A percentile compares a stretch with the other conserved stretches of the same genome.
phyloP scores from a whole-genome alignment of 83 land plant genomes.

The Picea mariana region DNA sequence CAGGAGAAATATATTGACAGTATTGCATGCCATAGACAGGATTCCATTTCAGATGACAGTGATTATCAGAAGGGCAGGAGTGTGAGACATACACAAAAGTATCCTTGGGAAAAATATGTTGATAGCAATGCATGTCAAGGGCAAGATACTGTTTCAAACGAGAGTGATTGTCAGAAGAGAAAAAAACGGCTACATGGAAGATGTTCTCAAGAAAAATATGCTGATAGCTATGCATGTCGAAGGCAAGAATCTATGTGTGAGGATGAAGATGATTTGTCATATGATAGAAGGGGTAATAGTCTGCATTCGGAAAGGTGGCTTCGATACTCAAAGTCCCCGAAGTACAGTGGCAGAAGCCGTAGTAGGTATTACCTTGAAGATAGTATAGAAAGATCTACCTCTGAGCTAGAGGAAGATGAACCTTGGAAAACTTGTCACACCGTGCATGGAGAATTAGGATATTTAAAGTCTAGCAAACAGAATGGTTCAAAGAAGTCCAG shows the following conservation, averaged over 20 bases:
- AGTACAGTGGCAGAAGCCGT: not conserved
- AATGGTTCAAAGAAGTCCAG: not conserved
- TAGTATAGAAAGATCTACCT: constrained; percentile 11
- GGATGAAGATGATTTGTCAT: constrained; percentile 8
- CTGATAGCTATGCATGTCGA: not conserved
- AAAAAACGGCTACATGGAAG: not conserved
- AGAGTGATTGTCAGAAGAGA: constrained; percentile 13
- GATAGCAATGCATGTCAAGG: constrained; percentile 13
- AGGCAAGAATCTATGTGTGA: not conserved
- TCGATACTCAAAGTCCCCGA: not conserved
- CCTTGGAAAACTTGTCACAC: constrained; percentile 7
- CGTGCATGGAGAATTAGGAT: not conserved
- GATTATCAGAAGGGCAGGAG: constrained; percentile 8
- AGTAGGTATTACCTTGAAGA: constrained; percentile 8
- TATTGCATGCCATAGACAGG: not conserved
- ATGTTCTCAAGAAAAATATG: constrained; percentile 12
- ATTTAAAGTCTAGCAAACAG: not conserved
- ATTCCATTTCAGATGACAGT: constrained; percentile 12
- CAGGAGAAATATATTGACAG: constrained; percentile 7
- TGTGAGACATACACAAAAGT: not conserved
- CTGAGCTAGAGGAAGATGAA: constrained; percentile 10
- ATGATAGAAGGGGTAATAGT: constrained; percentile 5
- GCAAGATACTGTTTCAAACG: constrained; percentile 1
- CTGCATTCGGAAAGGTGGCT: constrained; percentile 2
- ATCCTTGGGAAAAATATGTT: constrained; percentile 7